Base-by-base conservation (phyloP, 106 monocot genomes). In the Xerophyta viscosa region DNA sequence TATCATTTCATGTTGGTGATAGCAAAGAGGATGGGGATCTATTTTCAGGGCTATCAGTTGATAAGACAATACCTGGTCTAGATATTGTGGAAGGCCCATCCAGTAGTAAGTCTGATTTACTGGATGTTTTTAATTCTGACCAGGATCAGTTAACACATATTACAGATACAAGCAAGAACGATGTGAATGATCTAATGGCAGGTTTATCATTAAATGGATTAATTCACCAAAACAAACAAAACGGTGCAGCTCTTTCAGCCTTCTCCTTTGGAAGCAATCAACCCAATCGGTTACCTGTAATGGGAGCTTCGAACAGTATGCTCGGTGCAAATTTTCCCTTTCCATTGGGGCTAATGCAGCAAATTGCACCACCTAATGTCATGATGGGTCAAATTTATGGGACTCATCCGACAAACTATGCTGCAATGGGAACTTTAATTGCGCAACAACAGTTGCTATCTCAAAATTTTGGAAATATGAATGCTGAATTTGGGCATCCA, bases 1-100 rank as follows among this genome's bases (percentile, higher is more conserved):
- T 96, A 29, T 96, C 82, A 29, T 96, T 96, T 67, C 88, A 89
- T 53, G 46, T 50, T 15, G 43, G 69, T 15, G 79, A 77, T 44
- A 70, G 68, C 27, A 79, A 58, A 48, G 73, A 68, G 33, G 47
- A 76, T 29, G 82, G n/a, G n/a, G n/a, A 85, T 60, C 63, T 96
- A 30, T 96, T 96, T 52, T 84, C 96, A 29, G 96, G 89, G 10
- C 33, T 96, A 54, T 69, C 70, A 54, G 58, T 96, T 56, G 96
- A 86, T 63, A 75, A 82, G 20, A 78, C 49, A 6, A 49, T 24
- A 45, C 37, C 64, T 20, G 33, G 28, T 42, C 21, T 27, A 29
- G 58, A 52, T 17, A 20, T 22, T n/a, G n/a, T n/a, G 7, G 57
- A 57, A 61, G 39, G 8, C 4, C 26, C 54, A 37, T 24, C 52